Evolutionary conservation across 345 rosid genomes (phyloP).

Genomic region (Hibiscus tridactylites): DNA sequence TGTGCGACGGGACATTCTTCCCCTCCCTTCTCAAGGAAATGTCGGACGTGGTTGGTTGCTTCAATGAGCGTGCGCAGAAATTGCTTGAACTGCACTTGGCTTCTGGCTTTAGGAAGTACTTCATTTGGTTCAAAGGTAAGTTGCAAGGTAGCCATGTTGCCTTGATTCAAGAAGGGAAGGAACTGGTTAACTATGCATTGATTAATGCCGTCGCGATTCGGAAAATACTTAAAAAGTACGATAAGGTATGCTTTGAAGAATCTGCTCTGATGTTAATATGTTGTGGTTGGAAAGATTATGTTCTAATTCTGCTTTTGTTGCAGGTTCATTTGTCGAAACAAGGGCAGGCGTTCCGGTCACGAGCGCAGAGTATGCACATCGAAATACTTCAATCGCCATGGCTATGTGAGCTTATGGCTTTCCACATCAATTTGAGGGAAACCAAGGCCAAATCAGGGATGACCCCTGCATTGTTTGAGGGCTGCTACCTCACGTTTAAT

Average conservation of each 20-base stretch:
- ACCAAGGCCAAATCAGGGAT: constrained; percentile 34
- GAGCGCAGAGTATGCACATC: constrained; percentile 69
- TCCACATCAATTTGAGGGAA: constrained; percentile 77
- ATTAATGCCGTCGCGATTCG: constrained; percentile 78
- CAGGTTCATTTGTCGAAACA: constrained; percentile 86
- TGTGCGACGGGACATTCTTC: constrained; percentile 90
- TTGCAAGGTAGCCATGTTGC: constrained; percentile 37
- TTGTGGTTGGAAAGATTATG: constrained; percentile 17
- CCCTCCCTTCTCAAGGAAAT: constrained; percentile 78
- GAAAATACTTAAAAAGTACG: constrained; percentile 91
- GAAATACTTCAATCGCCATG: constrained; percentile 96
- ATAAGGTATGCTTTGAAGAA: constrained; percentile 44
- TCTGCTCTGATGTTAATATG: constrained; percentile 13
- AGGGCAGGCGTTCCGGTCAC: constrained; percentile 90
- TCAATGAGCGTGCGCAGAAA: constrained; percentile 67
- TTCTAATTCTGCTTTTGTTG: background rate
- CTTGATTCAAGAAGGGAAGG: constrained; percentile 75
- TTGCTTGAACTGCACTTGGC: constrained; percentile 85
- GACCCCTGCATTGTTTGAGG: constrained; percentile 51
- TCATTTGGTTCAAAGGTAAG: constrained; percentile 66
- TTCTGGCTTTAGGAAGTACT: constrained; percentile 61
- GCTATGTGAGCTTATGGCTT: constrained; percentile 93
- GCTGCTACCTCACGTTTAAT: constrained; percentile 44
- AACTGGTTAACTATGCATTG: constrained; percentile 75
- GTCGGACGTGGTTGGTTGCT: constrained; percentile 76